Evolutionary conservation across 75 land plant species (phyloP), one percentile per base, ranked within the genome.

Genomic region (Selaginella moellendorffii): DNA sequence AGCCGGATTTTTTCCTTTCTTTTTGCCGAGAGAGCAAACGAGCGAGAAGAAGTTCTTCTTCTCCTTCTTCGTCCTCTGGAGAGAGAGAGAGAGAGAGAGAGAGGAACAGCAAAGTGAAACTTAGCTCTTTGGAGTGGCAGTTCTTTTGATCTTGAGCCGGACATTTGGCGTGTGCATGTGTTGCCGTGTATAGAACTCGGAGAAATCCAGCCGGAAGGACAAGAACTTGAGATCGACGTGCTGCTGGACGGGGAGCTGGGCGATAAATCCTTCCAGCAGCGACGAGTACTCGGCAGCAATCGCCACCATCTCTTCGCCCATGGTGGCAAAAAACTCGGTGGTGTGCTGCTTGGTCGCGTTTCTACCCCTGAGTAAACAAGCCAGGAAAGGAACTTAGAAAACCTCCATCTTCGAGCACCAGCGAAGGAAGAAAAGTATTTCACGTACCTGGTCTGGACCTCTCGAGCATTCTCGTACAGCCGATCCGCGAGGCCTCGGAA

Each of bases 171-270:
- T 82, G 77, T 27, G 70, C 30, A 69, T 63, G 53, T 71, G 76
- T 31, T 74, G 79, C 28, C 72, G 79, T 53, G 72, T 82, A 62
- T 95, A 95, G 62, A 90, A 95, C 64, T 95, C 99, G 21, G 97
- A 90, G 77, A 95, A 95, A 61, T 95, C 97, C 20, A 95, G 78
- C 24, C 99, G 85, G 70, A 90, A 95, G 0, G 80, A 74, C 9
- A 95, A 84, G 74, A 89, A 95, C 73, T 95, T 95, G 78, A 95
- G 75, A 67, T 95, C 99, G 29, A 95, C 82, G 72, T 86, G 91
- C 65, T 86, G 92, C 61, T 93, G 90, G 28, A 86, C 68, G 1
- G 99, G 97, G 62, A 95, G 68, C 74, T 84, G 86, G 28, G 88
- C 79, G 71, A 95, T 74, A 63, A 95, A 93, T 2, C 79, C 87